Base-by-base conservation (phyloP, 179 eudicot genomes). In the Spinacia oleracea region DNA sequence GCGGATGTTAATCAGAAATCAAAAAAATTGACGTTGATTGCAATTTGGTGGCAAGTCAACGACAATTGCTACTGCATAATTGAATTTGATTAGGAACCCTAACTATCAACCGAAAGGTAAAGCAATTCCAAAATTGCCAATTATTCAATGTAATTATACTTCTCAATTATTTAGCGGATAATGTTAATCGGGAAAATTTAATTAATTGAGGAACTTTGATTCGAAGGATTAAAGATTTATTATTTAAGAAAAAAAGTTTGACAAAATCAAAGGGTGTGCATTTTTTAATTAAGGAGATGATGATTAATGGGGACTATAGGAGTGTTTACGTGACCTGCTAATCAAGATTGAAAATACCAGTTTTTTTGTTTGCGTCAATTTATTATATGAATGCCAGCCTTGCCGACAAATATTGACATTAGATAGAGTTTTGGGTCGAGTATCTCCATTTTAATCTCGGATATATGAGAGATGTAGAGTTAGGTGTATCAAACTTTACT, bases 1-100 rank as follows among this genome's bases (percentile, higher is more conserved):
- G 1, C 5, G 42, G 58, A 40, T 56, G 40, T 1, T 69, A 70
- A 43, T 79, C 27, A 62, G 35, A 35, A 64, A 74, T 79, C 34
- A 74, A 74, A 55, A 50, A 56, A 50, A 34, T 25, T 10, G 63
- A n/a, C n/a, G 60, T 4, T 69, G 71, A 71, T 35, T 43, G 65
- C 11, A 76, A 70, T 46, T 76, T 12, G 73, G 76, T 81, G 83
- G 77, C 38, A 46, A 76, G 80, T 81, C 83, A 81, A 81, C 80
- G 80, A 81, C 83, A 76, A 76, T 20, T 40, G 77, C n/a, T 74
- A 53, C 35, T 48, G 9, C 46, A 70, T 62, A 9, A 70, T 70
- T 81, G 72, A 81, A 23, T 16, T 46, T 70, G 42, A 56, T 69
- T 38, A 14, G 29, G 72, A 79, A 51, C 64, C 77, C 59, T 58